phyloP scores from a whole-genome alignment of 805 yeast genomes.

The Grigorovia yakushimaensis region DNA sequence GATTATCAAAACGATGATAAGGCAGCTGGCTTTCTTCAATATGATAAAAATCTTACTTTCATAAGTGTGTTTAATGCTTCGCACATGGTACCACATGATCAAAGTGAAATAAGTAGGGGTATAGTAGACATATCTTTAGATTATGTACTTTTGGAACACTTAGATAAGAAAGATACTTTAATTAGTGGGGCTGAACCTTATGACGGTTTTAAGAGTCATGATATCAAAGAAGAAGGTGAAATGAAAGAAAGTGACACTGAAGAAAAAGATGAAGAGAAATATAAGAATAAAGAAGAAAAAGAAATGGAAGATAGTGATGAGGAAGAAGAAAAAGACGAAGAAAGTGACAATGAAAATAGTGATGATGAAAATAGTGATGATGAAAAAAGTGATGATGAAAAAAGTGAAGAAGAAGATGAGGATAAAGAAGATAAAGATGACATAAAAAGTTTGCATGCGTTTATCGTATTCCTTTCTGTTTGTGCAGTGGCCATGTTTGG shows the following conservation, averaged over 20 bases:
- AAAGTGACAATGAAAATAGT: constrained; percentile 35
- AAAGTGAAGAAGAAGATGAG: constrained; percentile 5
- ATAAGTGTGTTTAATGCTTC: constrained; percentile 66
- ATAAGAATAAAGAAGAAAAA: constrained; percentile 25
- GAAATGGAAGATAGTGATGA: constrained; percentile 40
- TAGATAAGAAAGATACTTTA: constrained; percentile 41
- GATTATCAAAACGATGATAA: constrained; percentile 19
- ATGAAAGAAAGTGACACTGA: constrained; percentile 31
- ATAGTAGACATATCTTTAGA: constrained; percentile 45
- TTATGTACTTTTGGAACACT: constrained; percentile 46
- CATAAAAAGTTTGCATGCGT: background rate
- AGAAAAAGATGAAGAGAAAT: constrained; percentile 7
- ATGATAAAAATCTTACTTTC: constrained; percentile 66
- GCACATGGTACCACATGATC: constrained; percentile 90
- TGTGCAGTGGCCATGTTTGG: background rate
- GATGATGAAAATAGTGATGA: constrained; percentile 11
- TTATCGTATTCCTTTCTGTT: background rate
- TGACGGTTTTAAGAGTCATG: constrained; percentile 38
- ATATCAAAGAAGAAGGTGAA: constrained; percentile 32
- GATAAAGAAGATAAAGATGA: constrained; percentile 4
- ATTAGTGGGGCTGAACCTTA: constrained; percentile 29
- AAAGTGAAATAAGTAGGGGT: constrained; percentile 59
- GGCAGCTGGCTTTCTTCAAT: constrained; percentile 38
- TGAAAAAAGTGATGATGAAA: constrained; percentile 6
- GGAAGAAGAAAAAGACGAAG: constrained; percentile 44